Percentiles rank a stretch among this genome's conserved stretches.
Conservation (phyloP, 2,329 filamentous ascomycete species). For the Penicillium sp. region DNA sequence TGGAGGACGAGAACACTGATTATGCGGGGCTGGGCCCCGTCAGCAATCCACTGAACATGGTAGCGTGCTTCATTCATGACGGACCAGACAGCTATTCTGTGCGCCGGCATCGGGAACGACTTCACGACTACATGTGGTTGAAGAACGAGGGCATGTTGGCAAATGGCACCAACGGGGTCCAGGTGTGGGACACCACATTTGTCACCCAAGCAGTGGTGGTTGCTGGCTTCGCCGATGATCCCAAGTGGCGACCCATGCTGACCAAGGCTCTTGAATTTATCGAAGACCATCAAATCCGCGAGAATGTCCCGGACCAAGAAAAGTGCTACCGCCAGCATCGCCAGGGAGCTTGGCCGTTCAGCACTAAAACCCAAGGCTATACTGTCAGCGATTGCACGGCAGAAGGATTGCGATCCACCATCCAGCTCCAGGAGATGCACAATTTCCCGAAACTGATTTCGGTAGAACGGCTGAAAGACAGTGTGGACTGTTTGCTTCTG, state of each 20-base stretch:
- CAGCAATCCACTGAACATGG: constrained; percentile 82
- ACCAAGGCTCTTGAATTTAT: constrained; percentile 76
- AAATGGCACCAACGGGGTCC: constrained; percentile 97
- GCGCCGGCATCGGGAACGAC: constrained; percentile 68
- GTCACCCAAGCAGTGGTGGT: constrained; percentile 75
- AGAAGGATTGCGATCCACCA: constrained; percentile 79
- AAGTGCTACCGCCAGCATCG: constrained; percentile 82
- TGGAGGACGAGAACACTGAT: constrained; percentile 90
- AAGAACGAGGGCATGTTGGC: constrained; percentile 87
- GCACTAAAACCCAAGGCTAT: constrained; percentile 86
- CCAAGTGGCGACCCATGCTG: constrained; percentile 77
- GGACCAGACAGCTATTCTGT: constrained; percentile 69
- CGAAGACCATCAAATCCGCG: constrained; percentile 83
- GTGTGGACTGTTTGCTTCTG: constrained; percentile 80
- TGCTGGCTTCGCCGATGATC: constrained; percentile 68
- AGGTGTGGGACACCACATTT: constrained; percentile 94
- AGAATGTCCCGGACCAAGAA: constrained; percentile 70
- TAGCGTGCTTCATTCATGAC: constrained; percentile 77
- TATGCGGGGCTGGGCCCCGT: constrained; percentile 83
- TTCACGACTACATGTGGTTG: constrained; percentile 86
- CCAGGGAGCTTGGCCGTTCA: constrained; percentile 95
- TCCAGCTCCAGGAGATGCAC: constrained; percentile 73
- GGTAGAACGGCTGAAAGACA: constrained; percentile 73
- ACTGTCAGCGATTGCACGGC: constrained; percentile 92
- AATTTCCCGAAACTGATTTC: constrained; percentile 69